Evolutionary conservation across 768 basidiomycete species (phyloP).

Genomic region (Sarcodon aspratus): DNA sequence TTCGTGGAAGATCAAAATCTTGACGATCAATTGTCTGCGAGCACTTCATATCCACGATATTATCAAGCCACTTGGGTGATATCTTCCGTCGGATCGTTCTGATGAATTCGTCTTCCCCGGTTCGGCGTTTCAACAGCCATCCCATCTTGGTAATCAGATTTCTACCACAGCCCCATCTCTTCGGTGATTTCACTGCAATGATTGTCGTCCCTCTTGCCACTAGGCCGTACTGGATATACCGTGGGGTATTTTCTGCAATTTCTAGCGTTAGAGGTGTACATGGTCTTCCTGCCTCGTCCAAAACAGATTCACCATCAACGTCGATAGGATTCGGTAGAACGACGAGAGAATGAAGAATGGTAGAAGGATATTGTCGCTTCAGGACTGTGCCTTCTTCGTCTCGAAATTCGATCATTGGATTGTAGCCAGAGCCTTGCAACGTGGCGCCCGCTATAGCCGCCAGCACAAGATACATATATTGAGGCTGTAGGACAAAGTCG

Average conservation of each 20-base stretch:
- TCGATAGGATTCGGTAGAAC: neutral
- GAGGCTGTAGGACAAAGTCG: neutral
- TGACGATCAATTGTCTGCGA: neutral
- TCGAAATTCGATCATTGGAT: neutral
- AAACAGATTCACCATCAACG: neutral
- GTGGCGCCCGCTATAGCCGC: neutral
- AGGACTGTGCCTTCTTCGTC: too few relatives aligned
- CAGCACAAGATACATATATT: neutral
- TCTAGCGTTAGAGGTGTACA: neutral
- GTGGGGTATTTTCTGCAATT: neutral
- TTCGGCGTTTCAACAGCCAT: constrained; percentile 1
- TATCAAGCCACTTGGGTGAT: neutral
- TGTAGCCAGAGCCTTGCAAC: neutral
- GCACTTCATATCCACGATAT: constrained; percentile 4
- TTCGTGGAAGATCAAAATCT: neutral
- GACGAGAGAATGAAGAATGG: neutral
- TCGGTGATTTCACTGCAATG: neutral
- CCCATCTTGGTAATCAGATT: constrained; percentile 1
- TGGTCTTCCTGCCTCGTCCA: neutral
- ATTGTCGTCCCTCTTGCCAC: constrained; percentile 2
- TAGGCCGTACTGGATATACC: neutral
- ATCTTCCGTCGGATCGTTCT: neutral
- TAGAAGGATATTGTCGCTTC: neutral
- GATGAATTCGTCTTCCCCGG: neutral
- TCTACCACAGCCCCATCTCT: neutral